Evolutionary conservation across 345 rosid genomes (phyloP).

Genomic region (Physaria fendleri): DNA sequence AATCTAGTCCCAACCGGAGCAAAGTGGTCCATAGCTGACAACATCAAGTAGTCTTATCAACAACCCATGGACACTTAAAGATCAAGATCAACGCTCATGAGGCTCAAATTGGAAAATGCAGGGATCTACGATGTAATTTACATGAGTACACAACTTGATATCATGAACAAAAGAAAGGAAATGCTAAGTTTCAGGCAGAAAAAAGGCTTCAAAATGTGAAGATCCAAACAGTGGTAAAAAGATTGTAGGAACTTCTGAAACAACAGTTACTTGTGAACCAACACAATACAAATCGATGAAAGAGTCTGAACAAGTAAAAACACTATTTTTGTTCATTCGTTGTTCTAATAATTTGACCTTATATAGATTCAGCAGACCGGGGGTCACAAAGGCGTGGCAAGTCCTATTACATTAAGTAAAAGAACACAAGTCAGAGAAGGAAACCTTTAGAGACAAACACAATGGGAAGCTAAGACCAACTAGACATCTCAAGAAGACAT

Average conservation of each 20-base stretch:
- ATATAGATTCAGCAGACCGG: slow-evolving; percentile 38
- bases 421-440: slow-evolving; percentile 28
- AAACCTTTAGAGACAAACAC: slow-evolving; percentile 3
- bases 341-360: slow-evolving; percentile 13
- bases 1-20: background rate
- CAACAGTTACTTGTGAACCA: slow-evolving; percentile 9
- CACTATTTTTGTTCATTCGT: slow-evolving; percentile 20
- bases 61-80: slow-evolving; percentile 14
- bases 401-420: slow-evolving; percentile 51
- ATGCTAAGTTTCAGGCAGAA: background rate
- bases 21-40: background rate
- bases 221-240: background rate
- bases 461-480: background rate
- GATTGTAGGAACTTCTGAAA: background rate
- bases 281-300: background rate
- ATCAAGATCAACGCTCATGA: slow-evolving; percentile 17
- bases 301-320: background rate
- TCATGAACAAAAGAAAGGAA: background rate
- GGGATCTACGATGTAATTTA: background rate
- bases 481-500: background rate
- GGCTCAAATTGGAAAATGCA: background rate
- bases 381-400: slow-evolving; percentile 88
- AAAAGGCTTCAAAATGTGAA: background rate
- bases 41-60: background rate
- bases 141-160: background rate